These are phyloP conservation scores for Camelina neglecta DNA, from an alignment of 345 rosid species.

Conservation along the genomic window DNA sequence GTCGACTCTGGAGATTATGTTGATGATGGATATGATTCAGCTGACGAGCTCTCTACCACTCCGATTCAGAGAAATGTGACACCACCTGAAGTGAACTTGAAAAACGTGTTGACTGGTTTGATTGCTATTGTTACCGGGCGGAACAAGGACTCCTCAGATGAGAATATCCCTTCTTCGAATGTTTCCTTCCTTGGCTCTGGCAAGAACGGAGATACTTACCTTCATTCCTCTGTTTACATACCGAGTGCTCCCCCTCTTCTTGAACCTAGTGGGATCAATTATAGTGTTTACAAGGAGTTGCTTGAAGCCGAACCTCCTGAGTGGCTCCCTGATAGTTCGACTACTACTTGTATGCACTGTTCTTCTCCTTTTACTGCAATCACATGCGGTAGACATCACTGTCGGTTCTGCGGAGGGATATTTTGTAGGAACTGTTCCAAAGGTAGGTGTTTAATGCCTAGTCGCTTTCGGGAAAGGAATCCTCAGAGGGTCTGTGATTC, in stretches of 20 bases:
- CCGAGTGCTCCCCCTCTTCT: conserved; percentile 97
- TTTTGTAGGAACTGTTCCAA: conserved; percentile 83
- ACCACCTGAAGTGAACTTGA: conserved; percentile 84
- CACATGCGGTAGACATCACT: conserved; percentile 95
- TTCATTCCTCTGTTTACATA: conserved; percentile 89
- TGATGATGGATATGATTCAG: conserved; percentile 67
- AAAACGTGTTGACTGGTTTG: conserved; percentile 76
- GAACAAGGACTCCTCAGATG: conserved; percentile 52
- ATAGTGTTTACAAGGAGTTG: conserved; percentile 67
- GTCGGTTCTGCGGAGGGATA: conserved; percentile 94
- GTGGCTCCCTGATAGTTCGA: conserved; percentile 93
- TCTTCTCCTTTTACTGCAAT: conserved; percentile 75
- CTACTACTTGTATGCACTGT: conserved; percentile 81
- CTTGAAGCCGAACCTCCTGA: conserved; percentile 92
- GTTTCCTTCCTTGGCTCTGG: conserved; percentile 76
- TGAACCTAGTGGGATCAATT: conserved; percentile 61
- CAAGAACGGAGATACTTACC: conserved; percentile 72
- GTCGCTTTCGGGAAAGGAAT: conserved; percentile 79
- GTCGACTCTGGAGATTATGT: conserved; percentile 55
- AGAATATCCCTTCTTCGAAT: conserved; percentile 60
- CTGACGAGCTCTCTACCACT: conserved; percentile 45
- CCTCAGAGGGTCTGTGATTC: conserved; percentile 96
- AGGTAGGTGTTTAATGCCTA: conserved; percentile 86
- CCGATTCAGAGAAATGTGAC: conserved; percentile 29
- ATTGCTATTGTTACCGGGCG: conserved; percentile 79